Percentiles rank a stretch among this genome's conserved stretches.
phyloP scores from a whole-genome alignment of 768 basidiomycete genomes.

The Lentinula aciculospora region DNA sequence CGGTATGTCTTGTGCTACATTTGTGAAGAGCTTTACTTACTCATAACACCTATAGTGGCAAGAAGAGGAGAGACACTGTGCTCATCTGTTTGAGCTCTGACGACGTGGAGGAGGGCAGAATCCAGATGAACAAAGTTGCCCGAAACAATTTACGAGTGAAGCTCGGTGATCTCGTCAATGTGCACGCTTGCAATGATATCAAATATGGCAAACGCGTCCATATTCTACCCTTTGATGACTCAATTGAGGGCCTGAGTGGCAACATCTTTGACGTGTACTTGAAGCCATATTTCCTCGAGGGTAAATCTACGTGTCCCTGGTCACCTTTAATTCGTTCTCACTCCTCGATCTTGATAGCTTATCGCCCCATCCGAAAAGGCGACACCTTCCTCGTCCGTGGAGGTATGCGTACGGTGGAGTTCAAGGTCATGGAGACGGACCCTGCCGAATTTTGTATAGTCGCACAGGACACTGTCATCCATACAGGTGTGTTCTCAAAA shows the following conservation, averaged over 20 bases:
- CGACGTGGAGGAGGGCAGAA: constrained; percentile 96
- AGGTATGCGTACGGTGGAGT: constrained; percentile 97
- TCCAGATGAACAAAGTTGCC: constrained; percentile 99
- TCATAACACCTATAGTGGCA: constrained; percentile 57
- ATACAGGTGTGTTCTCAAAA: constrained; percentile 53
- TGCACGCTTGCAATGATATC: constrained; percentile 95
- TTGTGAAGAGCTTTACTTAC: background rate
- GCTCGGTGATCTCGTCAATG: constrained; percentile 92
- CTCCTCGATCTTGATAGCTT: constrained; percentile 40
- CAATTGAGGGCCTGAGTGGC: constrained; percentile 94
- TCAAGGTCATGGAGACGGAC: constrained; percentile 98
- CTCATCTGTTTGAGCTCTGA: constrained; percentile 95
- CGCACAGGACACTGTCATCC: constrained; percentile 97
- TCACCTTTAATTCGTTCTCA: background rate
- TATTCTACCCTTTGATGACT: constrained; percentile 96
- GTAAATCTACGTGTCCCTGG: constrained; percentile 27
- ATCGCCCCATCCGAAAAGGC: constrained; percentile 93
- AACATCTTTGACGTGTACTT: constrained; percentile 99
- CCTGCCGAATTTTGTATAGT: constrained; percentile 98
- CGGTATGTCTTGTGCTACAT: constrained; percentile 44
- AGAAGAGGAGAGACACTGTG: constrained; percentile 96
- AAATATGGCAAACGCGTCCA: constrained; percentile 99
- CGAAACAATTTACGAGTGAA: constrained; percentile 98
- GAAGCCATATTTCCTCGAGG: constrained; percentile 98
- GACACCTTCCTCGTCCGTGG: constrained; percentile 99